Evolutionary conservation across 2,329 filamentous ascomycete species (phyloP).

Genomic region (Pseudopyricularia cyperi): DNA sequence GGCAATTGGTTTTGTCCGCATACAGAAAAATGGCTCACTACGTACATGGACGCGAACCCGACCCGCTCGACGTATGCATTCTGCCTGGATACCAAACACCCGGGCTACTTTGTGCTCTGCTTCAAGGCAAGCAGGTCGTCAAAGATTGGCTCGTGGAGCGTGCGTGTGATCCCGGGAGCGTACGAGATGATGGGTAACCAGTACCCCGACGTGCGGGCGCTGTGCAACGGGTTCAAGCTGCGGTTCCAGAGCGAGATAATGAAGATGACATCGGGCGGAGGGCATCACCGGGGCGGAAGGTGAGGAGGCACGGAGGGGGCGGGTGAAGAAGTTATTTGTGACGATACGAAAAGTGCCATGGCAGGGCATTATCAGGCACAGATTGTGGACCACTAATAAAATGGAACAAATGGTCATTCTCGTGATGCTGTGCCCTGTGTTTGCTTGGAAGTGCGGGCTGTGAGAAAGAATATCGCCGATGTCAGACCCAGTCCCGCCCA

Average conservation of each 20-base stretch:
- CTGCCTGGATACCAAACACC: constrained; percentile 83
- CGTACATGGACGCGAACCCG: constrained; percentile 92
- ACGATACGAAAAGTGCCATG: too few relatives aligned
- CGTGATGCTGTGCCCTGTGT: too few relatives aligned
- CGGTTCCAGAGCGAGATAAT: constrained; percentile 54
- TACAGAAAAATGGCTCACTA: constrained; percentile 85
- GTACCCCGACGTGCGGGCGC: constrained; percentile 87
- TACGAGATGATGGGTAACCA: constrained; percentile 81
- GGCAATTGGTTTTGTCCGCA: too few relatives aligned
- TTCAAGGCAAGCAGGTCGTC: constrained; percentile 82
- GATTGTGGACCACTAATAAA: background rate
- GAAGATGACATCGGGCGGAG: constrained; percentile 34
- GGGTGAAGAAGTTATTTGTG: too few relatives aligned
- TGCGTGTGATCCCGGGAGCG: constrained; percentile 84
- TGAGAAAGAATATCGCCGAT: too few relatives aligned
- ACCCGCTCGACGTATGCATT: constrained; percentile 89
- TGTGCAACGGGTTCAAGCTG: constrained; percentile 96
- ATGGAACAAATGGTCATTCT: background rate
- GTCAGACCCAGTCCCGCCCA: too few relatives aligned
- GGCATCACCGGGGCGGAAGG: background rate
- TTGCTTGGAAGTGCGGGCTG: too few relatives aligned
- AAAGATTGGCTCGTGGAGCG: constrained; percentile 63
- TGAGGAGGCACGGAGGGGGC: background rate
- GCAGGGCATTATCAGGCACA: too few relatives aligned
- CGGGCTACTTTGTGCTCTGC: constrained; percentile 89